A percentile compares a stretch with the other conserved stretches of the same genome.
Conservation (phyloP, 2,329 filamentous ascomycete species). For the Chaetomiaceae sp. region DNA sequence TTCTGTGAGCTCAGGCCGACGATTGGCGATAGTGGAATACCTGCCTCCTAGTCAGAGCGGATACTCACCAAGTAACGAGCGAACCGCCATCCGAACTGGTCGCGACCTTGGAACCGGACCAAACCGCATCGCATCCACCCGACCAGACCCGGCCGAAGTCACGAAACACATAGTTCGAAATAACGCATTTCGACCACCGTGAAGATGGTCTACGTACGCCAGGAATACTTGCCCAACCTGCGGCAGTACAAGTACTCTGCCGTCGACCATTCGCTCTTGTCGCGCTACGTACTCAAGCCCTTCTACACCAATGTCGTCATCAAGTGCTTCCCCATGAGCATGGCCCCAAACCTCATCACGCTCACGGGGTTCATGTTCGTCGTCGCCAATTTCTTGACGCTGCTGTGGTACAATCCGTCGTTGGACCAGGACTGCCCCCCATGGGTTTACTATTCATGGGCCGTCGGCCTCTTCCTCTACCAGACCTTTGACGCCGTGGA, state of each 20-base stretch:
- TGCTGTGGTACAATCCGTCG: conserved; percentile 94
- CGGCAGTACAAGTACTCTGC: conserved; percentile 93
- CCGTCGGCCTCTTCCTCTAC: conserved; percentile 85
- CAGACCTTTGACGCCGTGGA: conserved; percentile 98
- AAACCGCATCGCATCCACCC: no score
- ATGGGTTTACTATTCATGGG: conserved; percentile 95
- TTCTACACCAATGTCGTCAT: conserved; percentile 97
- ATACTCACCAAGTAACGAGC: no score
- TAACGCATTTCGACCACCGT: background rate
- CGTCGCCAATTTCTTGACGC: conserved; percentile 78
- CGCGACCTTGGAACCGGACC: no score
- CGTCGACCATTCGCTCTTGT: conserved; percentile 85
- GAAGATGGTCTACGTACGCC: conserved; percentile 90
- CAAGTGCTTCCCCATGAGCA: conserved; percentile 88
- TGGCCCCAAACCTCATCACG: conserved; percentile 88
- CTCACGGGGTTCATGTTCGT: conserved; percentile 88
- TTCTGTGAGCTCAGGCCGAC: no score
- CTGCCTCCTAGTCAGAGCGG: no score
- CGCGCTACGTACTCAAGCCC: conserved; percentile 91
- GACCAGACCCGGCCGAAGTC: background rate
- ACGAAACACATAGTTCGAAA: background rate
- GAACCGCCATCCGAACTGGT: no score
- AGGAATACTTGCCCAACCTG: conserved; percentile 81
- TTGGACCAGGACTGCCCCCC: conserved; percentile 87
- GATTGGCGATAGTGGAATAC: no score